Conservation (phyloP, 345 rosid genomes). For the Rhodomyrtus tomentosa region DNA sequence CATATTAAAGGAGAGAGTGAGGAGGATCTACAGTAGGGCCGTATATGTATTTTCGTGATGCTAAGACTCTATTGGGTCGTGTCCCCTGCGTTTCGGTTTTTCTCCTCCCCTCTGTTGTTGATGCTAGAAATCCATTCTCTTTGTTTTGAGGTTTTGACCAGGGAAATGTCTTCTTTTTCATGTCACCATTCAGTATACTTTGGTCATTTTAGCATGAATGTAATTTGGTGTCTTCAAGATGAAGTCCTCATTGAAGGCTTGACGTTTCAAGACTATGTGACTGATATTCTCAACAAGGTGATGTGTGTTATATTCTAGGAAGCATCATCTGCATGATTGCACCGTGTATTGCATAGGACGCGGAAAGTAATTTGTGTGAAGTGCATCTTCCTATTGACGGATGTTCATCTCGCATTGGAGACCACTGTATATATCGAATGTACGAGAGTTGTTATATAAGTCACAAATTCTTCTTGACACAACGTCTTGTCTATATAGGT, state of each 20-base stretch:
- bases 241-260: not conserved
- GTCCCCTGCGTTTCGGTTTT: not conserved
- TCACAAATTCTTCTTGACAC: not conserved
- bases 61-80: not conserved
- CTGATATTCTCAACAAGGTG: not conserved
- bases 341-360: not conserved
- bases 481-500: not conserved
- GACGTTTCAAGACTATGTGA: not conserved
- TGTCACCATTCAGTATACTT: not conserved
- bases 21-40: not conserved
- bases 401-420: not conserved
- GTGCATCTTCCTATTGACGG: not conserved
- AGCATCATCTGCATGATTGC: not conserved
- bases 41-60: not conserved
- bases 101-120: not conserved
- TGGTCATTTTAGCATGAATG: not conserved
- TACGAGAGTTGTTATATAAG: not conserved
- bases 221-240: not conserved
- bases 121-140: not conserved
- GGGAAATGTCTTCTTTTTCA: not conserved
- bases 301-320: not conserved
- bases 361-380: not conserved
- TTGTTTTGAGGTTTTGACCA: not conserved
- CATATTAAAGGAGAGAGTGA: not conserved
- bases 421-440: not conserved